These are phyloP conservation scores for Jatropha curcas DNA, from an alignment of 345 rosid species.

Conservation along the genomic window DNA sequence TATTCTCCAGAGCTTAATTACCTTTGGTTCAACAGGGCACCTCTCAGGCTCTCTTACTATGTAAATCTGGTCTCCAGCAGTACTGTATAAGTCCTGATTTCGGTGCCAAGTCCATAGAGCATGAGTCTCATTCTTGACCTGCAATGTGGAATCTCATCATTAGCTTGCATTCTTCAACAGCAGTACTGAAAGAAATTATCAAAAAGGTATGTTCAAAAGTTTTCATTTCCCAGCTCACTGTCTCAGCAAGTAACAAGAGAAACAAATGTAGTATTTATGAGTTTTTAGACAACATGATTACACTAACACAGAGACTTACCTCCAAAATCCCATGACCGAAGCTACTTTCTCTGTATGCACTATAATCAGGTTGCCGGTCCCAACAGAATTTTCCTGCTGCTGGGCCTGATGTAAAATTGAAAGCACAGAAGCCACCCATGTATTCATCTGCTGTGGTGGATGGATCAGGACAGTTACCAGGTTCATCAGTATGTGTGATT, in stretches of 20 bases:
- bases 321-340: slow-evolving; percentile 92
- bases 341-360: slow-evolving; percentile 90
- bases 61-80: slow-evolving; percentile 75
- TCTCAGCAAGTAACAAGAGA: neutral
- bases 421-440: slow-evolving; percentile 70
- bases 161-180: neutral
- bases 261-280: neutral
- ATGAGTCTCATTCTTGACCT: slow-evolving; percentile 85
- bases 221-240: neutral
- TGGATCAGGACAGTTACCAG: slow-evolving; percentile 75
- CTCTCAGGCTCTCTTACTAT: slow-evolving; percentile 74
- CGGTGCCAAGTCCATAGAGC: slow-evolving; percentile 93
- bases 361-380: slow-evolving; percentile 88
- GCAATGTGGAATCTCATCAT: slow-evolving; percentile 9
- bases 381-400: slow-evolving; percentile 78
- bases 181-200: neutral
- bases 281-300: neutral
- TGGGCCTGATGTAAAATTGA: slow-evolving; percentile 75
- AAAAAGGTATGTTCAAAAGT: neutral
- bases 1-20: slow-evolving; percentile 15
- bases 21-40: slow-evolving; percentile 43
- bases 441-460: slow-evolving; percentile 48
- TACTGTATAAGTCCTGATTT: slow-evolving; percentile 59
- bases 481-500: slow-evolving; percentile 72
- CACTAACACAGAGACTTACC: slow-evolving; percentile 41